These are phyloP conservation scores for Arthrocladium fulminans DNA, from an alignment of 2,329 filamentous ascomycete species.

Conservation along the genomic window DNA sequence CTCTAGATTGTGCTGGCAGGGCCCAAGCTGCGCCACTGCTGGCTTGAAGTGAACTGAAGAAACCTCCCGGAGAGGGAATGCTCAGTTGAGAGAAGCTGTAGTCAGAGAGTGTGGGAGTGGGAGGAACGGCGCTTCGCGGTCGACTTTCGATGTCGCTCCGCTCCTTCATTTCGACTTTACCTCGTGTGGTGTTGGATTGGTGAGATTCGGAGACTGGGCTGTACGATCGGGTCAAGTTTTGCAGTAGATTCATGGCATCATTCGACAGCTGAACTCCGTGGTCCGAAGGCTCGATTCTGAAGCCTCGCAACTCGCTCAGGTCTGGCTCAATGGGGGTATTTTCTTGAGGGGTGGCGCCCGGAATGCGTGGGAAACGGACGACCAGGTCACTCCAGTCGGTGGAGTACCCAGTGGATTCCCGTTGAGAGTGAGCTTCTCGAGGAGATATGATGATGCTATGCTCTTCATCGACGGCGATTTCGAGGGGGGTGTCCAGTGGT, in stretches of 20 bases:
- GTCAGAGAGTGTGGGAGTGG: conserved; percentile 47
- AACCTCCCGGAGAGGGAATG: conserved; percentile 83
- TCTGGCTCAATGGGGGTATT: conserved; percentile 20
- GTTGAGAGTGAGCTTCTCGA: conserved; percentile 13
- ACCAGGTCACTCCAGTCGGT: conserved; percentile 51
- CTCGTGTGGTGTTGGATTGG: conserved; percentile 26
- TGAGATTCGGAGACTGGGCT: conserved; percentile 33
- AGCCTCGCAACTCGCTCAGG: conserved; percentile 10
- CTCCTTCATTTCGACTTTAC: conserved; percentile 48
- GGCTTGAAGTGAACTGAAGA: conserved; percentile 77
- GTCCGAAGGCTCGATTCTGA: conserved; percentile 27
- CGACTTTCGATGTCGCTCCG: conserved; percentile 45
- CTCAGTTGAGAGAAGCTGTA: conserved; percentile 72
- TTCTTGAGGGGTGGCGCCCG: conserved; percentile 22
- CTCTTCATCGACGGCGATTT: conserved; percentile 31
- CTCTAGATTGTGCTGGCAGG: conserved; percentile 36
- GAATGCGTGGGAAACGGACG: conserved; percentile 33
- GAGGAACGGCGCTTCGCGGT: conserved; percentile 35
- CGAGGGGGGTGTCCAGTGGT: conserved; percentile 12
- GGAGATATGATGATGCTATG: conserved; percentile 23
- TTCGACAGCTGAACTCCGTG: conserved; percentile 64
- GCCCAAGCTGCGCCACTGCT: conserved; percentile 71
- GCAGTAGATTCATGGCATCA: conserved; percentile 69
- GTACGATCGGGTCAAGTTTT: conserved; percentile 56
- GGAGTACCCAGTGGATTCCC: conserved; percentile 11